These are phyloP conservation scores for Phlegmacium glaucopus DNA, from an alignment of 768 basidiomycete species.

Conservation along the genomic window DNA sequence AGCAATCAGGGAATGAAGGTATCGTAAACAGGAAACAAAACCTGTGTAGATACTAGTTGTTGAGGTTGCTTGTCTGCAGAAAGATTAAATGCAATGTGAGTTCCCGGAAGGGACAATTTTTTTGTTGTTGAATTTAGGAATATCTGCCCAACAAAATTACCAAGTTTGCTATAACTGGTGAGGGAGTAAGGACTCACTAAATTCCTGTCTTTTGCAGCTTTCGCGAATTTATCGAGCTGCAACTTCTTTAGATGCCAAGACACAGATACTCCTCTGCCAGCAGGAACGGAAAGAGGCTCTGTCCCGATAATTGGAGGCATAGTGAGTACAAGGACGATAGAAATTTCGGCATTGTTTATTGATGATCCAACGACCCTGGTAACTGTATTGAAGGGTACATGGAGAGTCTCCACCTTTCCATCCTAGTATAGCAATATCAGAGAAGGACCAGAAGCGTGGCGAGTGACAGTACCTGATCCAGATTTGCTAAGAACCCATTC, in stretches of 20 bases:
- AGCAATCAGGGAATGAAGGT: background rate
- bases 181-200: constrained; percentile 34
- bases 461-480: constrained; percentile 32
- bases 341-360: constrained; percentile 13
- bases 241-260: constrained; percentile 36
- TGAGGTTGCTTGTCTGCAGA: too few relatives aligned
- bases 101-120: constrained; percentile 9
- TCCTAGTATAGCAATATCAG: constrained; percentile 28
- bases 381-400: constrained; percentile 34
- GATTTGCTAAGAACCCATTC: constrained; percentile 47
- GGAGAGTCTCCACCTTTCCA: constrained; percentile 49
- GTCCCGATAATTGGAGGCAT: constrained; percentile 38
- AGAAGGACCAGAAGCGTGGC: background rate
- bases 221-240: constrained; percentile 34
- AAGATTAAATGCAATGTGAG: too few relatives aligned
- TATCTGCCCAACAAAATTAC: constrained; percentile 1
- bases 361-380: constrained; percentile 23
- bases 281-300: constrained; percentile 17
- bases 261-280: constrained; percentile 21
- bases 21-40: background rate
- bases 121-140: constrained; percentile 1
- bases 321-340: constrained; percentile 29
- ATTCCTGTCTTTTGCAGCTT: constrained; percentile 39
- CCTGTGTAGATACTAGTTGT: constrained; percentile 2
- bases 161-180: too few relatives aligned